These are phyloP conservation scores for Melampsora occidentalis DNA, from an alignment of 1,284 basidiomycete species.

Conservation along the genomic window DNA sequence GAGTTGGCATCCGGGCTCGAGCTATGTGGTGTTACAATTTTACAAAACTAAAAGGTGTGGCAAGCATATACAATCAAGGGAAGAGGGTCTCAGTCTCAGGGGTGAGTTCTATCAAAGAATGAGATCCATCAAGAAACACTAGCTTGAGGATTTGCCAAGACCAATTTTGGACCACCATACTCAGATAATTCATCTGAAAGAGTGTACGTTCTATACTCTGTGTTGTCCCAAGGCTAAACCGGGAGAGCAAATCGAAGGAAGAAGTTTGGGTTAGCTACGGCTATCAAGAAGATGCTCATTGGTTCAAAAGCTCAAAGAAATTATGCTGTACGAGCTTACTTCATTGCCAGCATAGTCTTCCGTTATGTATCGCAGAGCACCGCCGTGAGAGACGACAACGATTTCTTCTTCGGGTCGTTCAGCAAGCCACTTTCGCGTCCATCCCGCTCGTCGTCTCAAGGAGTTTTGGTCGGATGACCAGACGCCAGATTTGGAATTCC, in stretches of 20 bases:
- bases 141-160: neutral
- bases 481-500: conserved; percentile 41
- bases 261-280: neutral
- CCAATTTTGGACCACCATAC: neutral
- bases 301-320: neutral
- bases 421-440: conserved; percentile 36
- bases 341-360: conserved; percentile 34
- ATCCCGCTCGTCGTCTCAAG: conserved; percentile 26
- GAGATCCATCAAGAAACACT: too few relatives aligned
- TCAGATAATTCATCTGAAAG: neutral
- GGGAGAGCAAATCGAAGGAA: neutral
- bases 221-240: conserved; percentile 7
- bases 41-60: too few relatives aligned
- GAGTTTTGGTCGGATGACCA: conserved; percentile 27
- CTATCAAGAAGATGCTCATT: neutral
- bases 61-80: too few relatives aligned
- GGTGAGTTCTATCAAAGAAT: too few relatives aligned
- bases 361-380: conserved; percentile 27
- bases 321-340: neutral
- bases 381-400: conserved; percentile 39
- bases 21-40: too few relatives aligned
- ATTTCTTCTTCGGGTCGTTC: conserved; percentile 34
- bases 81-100: too few relatives aligned
- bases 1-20: too few relatives aligned
- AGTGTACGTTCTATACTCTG: conserved; percentile 10